Evolutionary conservation across 169 alveolate genomes (phyloP), one percentile per base, ranked within the genome.

Genomic region (Amoebophrya sp.): DNA sequence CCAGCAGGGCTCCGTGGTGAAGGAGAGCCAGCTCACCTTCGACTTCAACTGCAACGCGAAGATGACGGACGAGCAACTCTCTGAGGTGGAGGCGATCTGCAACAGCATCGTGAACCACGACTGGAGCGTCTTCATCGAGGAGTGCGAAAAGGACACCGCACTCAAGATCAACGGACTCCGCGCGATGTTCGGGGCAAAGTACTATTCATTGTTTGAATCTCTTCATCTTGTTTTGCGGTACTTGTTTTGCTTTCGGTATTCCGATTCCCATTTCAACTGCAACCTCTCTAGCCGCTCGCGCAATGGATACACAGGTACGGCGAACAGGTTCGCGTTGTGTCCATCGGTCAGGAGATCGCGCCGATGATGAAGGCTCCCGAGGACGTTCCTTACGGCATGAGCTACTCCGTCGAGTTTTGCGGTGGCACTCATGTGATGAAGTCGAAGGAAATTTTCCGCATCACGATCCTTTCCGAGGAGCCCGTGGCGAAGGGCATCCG

Each of bases 1-100:
- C 88, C 98, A 96, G 93, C 91, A 94, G 88, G 98, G 98, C 0
- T 96, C 97, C 48, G 92, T 95, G 89, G 96, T 96, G 31, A 97
- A 95, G 41, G 97, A 94, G 34, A 96, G 94, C 91, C 94, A 94
- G 94, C 92, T 96, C 87, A 92, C 96, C 91, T 96, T 96, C 91
- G 98, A 96, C 93, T 96, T 95, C 94, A 92, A 96, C 39, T 94
- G 95, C 88, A 89, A 89, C 45, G 94, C 94, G 92, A 94, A 95
- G 40, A 69, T 96, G 92, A 92, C 90, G 31, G 94, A 91, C 43
- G 97, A 95, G 40, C 91, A 92, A 58, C 90, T 96, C 90, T 91
- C 89, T 90, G 88, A 92, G 48, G 92, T 96, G 5, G 97, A 96
- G 91, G 88, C 41, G 18, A 93, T 94, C 88, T 43, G 94, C 40